Base-by-base conservation (phyloP, 2,329 filamentous ascomycete genomes). In the Cryoendolithus antarcticus region DNA sequence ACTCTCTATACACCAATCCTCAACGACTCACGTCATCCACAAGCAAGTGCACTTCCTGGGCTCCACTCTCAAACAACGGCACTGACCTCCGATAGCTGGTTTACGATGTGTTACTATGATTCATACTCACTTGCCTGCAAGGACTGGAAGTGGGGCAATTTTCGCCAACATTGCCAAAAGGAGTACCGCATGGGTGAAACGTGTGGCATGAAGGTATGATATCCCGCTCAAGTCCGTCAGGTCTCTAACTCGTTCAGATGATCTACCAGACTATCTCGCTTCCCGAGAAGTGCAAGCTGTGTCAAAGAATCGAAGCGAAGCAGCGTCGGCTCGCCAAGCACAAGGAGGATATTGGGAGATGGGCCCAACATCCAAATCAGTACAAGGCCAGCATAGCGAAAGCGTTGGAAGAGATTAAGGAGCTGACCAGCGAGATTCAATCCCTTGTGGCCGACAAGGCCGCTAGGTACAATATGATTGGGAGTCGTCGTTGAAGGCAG, bases 141-240 rank as follows among this genome's bases (percentile, higher is more conserved):
- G 56, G 89, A 86, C 72, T 94, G 82, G 80, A 86, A 86, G 63
- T 96, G 88, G 88, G 83, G 85, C 49, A 82, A 81, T 66, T 95
- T 95, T 69, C 79, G 83, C 49, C 76, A 88, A 62, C 88, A 93
- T 60, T 96, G 89, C 72, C 80, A 82, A 62, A 86, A 86, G 64
- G 89, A 95, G 62, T 93, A 93, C 67, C 83, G 89, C 49, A 94
- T 84, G 50, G 89, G 89, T 55, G 89, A 96, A 70, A 95, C 89
- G 30, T 96, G 89, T 65, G 89, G 89, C 45, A 82, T 93, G 67
- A 93, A 86, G n/a, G n/a, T n/a, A n/a, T n/a, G n/a, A n/a, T n/a
- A n/a, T n/a, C n/a, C n/a, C n/a, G n/a, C n/a, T n/a, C n/a, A n/a
- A n/a, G n/a, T n/a, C n/a, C n/a, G n/a, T n/a, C n/a, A n/a, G n/a